phyloP scores from a whole-genome alignment of 163 green algal genomes.

The Smithsoniella earleae region DNA sequence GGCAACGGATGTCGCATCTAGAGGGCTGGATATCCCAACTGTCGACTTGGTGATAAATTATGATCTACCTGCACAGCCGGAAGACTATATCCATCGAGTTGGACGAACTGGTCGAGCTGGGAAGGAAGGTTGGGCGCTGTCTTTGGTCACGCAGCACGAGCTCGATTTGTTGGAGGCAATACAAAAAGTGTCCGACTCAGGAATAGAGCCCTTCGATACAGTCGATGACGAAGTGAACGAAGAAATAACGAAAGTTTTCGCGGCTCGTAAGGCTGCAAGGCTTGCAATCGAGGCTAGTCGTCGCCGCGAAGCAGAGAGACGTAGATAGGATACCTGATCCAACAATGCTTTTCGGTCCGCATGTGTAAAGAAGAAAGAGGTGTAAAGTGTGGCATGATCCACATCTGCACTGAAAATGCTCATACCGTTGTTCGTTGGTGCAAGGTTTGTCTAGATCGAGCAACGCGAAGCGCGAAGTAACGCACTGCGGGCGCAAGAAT shows the following conservation, averaged over 20 bases:
- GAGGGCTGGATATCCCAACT: slow-evolving; percentile 86
- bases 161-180: slow-evolving; percentile 72
- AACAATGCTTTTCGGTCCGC: no score
- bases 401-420: no score
- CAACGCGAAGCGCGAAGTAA: no score
- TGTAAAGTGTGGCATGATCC: no score
- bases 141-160: slow-evolving; percentile 84
- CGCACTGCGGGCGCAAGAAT: no score
- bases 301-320: no score
- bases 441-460: no score
- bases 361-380: no score
- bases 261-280: slow-evolving; percentile 5
- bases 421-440: no score
- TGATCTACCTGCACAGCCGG: slow-evolving; percentile 65
- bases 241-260: slow-evolving; percentile 34
- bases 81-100: slow-evolving; percentile 59
- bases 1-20: slow-evolving; percentile 80
- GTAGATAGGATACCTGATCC: no score
- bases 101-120: slow-evolving; percentile 75
- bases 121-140: slow-evolving; percentile 64
- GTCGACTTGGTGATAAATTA: slow-evolving; percentile 89
- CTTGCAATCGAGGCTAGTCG: slow-evolving; percentile 31
- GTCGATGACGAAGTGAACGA: slow-evolving; percentile 39
- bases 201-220: slow-evolving; percentile 34
- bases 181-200: slow-evolving; percentile 60